Base-by-base conservation (phyloP, 2,329 filamentous ascomycete species). In the Apiospora rasikravindrae region DNA sequence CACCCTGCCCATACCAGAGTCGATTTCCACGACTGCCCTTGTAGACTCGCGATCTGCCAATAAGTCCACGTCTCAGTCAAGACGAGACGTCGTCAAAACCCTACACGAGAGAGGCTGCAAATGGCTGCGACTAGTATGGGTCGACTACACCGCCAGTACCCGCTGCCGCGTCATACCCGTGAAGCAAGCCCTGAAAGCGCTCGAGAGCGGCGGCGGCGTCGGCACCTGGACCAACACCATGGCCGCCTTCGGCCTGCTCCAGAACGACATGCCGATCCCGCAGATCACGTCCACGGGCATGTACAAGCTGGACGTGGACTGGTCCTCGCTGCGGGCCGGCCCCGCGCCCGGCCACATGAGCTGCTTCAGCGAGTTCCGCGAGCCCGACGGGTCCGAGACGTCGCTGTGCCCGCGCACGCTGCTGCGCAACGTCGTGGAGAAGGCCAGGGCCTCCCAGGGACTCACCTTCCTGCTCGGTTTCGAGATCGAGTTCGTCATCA, bases 401-500 rank as follows among this genome's bases (percentile, higher is more conserved):
- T 73, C 75, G 1, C 74, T 91, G 0, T 97, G 94, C 76, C 93
- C 94, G 0, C 87, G 93, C 71, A 84, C 89, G 57, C 79, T 91
- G 71, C 83, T 97, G 70, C 83, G 89, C 70, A 84, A 81, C 3
- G 84, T 90, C 0, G 78, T 92, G 1, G 83, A 86, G 0, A 81
- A 83, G 7, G 87, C 92, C 0, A 4, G 6, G 24, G 82, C 86
- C 14, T 76, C 81, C 1, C 83, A 88, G 49, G 84, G 86, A 1
- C 84, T 94, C 2, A 81, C 85, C 3, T 89, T 95, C 67, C 84
- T 91, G 0, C 81, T 94, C 22, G 94, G 94, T 0, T 97, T 96
- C 75, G 94, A 97, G 80, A 90, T 97, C 53, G 94, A 97, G 81
- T 89, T 96, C 13, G 86, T 93, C 1, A 91, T 97, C 74, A 84